Evolutionary conservation across 306 rosid species (phyloP).

Genomic region (Medicago ruthenica): DNA sequence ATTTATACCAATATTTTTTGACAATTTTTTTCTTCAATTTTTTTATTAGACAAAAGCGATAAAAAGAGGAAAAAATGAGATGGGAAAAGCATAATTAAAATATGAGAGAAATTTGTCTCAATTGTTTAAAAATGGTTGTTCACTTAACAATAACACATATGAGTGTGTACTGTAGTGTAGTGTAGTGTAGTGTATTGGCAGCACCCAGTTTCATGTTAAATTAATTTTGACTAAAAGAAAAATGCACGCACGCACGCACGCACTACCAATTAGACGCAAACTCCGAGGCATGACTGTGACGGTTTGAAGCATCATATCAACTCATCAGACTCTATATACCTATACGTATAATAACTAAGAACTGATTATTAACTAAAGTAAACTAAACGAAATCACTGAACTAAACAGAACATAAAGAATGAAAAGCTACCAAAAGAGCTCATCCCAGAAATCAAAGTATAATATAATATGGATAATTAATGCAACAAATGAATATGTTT

Average conservation of each 20-base stretch:
- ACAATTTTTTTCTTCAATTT: no score
- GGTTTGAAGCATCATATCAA: constrained; percentile 16
- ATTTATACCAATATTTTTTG: no score
- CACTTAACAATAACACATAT: no score
- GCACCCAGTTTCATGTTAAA: not conserved
- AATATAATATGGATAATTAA: no score
- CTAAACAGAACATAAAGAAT: constrained; percentile 26
- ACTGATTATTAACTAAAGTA: constrained; percentile 5
- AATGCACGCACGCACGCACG: not conserved
- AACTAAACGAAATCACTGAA: constrained; percentile 28
- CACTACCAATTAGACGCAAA: not conserved
- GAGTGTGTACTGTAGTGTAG: no score
- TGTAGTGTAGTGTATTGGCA: not conserved
- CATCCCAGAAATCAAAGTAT: constrained; percentile 6
- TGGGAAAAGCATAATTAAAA: no score
- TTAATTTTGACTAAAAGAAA: constrained; percentile 7
- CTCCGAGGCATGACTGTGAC: constrained; percentile 5
- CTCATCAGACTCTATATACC: constrained; percentile 4
- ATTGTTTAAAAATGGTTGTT: no score
- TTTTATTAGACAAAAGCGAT: no score
- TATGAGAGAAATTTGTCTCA: no score
- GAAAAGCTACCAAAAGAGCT: constrained; percentile 23
- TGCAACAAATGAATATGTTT: no score
- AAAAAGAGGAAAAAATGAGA: no score
- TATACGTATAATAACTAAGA: not conserved